Conservation (phyloP, 148 eudicot species). For the Rhododendron ovatum region DNA sequence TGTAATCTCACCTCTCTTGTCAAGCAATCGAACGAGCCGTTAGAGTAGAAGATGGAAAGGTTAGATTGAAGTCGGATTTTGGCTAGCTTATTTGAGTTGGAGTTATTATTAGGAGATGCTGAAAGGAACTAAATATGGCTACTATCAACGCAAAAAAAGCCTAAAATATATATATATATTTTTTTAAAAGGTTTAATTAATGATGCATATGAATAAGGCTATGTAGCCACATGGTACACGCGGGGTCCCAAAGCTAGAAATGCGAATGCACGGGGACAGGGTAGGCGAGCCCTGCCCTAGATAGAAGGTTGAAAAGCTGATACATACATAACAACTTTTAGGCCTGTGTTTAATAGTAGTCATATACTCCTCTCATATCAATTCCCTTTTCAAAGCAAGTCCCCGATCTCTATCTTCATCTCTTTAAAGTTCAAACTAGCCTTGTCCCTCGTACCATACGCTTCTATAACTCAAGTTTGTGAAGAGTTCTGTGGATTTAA, state of each 20-base stretch:
- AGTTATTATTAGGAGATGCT: neutral
- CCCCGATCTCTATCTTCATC: neutral
- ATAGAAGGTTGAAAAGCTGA: neutral
- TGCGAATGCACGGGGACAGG: neutral
- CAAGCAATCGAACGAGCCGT: no score
- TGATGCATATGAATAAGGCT: neutral
- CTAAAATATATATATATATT: no score
- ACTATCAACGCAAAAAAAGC: neutral
- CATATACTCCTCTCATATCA: neutral
- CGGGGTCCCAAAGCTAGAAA: neutral
- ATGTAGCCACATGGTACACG: neutral
- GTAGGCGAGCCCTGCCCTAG: neutral
- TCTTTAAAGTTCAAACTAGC: no score
- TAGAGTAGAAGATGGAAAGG: neutral
- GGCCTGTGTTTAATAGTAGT: neutral
- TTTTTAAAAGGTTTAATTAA: no score
- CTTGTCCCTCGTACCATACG: no score
- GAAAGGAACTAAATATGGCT: neutral
- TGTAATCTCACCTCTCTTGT: no score
- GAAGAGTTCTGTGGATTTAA: no score
- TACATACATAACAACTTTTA: neutral
- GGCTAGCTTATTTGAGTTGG: neutral
- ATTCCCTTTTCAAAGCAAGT: neutral
- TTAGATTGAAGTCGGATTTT: neutral
- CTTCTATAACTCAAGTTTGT: no score